These are phyloP conservation scores for Echinosophora koreensis DNA, from an alignment of 306 rosid genomes.

Conservation along the genomic window DNA sequence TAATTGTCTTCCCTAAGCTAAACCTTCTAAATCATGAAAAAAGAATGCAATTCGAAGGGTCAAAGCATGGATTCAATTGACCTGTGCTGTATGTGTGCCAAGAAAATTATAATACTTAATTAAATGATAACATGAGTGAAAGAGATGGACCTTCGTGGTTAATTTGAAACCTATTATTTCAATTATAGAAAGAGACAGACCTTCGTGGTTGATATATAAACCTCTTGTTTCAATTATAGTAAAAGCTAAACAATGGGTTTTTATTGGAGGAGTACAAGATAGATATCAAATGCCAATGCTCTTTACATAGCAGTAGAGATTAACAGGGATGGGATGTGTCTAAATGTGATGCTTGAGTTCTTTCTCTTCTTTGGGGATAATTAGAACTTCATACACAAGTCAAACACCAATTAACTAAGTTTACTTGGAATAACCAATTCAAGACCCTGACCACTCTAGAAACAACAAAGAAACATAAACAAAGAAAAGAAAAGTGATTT, in stretches of 20 bases:
- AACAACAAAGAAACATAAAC: conserved; percentile 12
- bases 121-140: conserved; percentile 28
- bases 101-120: conserved; percentile 32
- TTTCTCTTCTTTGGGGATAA: neutral
- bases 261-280: neutral
- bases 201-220: conserved; percentile 18
- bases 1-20: too few species aligned
- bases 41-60: neutral
- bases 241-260: neutral
- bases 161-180: conserved; percentile 15
- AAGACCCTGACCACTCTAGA: neutral
- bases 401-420: neutral
- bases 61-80: conserved; percentile 13
- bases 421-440: conserved; percentile 8
- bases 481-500: conserved; percentile 1
- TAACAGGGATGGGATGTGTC: neutral
- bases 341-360: conserved; percentile 26
- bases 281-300: neutral
- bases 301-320: conserved; percentile 4
- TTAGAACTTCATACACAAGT: conserved; percentile 30
- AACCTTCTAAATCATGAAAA: too few species aligned
- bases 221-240: neutral
- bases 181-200: conserved; percentile 29
- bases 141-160: conserved; percentile 33
- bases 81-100: neutral